Base-by-base conservation (phyloP, 1,284 basidiomycete genomes). In the Pholiota adiposa region DNA sequence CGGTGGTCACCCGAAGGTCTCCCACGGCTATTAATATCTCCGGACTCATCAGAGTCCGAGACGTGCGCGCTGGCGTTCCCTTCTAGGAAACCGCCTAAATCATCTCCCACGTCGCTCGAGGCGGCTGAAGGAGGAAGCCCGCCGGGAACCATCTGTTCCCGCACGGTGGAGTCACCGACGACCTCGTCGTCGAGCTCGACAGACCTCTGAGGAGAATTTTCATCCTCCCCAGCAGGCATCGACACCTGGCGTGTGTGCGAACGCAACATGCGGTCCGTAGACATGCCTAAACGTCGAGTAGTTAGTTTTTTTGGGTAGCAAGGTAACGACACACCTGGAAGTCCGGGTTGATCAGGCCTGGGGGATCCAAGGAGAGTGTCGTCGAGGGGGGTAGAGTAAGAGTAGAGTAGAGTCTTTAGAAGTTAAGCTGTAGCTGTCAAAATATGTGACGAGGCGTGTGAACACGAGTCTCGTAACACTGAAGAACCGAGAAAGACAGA, bases 321-420 rank as follows among this genome's bases (percentile, higher is more conserved):
- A n/a, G n/a, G n/a, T 3, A 27, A 51, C 27, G 23, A 33, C 46
- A 12, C 43, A 59, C 53, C 50, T 54, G 52, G 52, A 36, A 31
- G 14, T 44, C 49, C 51, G 59, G 49, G 53, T n/a, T 60, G 59
- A 52, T 56, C 53, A 60, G 41, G 21, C 59, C 53, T 43, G n/a
- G 49, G 50, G 38, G 21, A 36, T 44, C 38, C 40, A 19, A 49
- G 19, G 41, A 21, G 16, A n/a, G 3, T 27, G 33, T 50, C 19
- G 12, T 48, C 40, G 41, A 54, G n/a, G n/a, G 19, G 34, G 19
- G 34, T n/a, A n/a, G n/a, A n/a, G 58, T 38, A 11, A n/a, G 44
- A 25, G 46, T 25, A 48, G 51, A 18, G 44, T 43, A 51, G 49
- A 63, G 40, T 43, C n/a, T n/a, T 21, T 9, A 18, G 9, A 25